Percentiles rank a stretch among this genome's conserved stretches.
Conservation (phyloP, 106 monocot genomes). For the Dendrobium huoshanense region DNA sequence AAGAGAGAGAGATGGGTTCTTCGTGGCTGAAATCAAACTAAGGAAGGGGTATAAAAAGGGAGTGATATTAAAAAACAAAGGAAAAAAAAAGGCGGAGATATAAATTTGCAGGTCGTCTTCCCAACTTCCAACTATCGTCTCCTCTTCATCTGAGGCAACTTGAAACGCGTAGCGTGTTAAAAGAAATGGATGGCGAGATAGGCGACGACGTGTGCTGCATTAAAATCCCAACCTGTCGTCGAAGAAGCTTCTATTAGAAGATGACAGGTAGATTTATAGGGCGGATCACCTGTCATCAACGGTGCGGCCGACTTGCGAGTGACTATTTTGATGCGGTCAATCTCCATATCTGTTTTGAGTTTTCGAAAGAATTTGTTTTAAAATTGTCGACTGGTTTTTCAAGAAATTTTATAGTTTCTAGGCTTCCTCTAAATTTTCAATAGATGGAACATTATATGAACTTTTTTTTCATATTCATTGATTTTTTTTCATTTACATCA, state of each 20-base stretch:
- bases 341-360: too few species aligned
- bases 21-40: not conserved
- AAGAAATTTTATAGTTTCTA: too few species aligned
- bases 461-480: too few species aligned
- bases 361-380: too few species aligned
- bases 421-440: too few species aligned
- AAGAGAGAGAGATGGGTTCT: not conserved
- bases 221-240: not conserved
- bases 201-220: not conserved
- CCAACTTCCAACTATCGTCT: not conserved
- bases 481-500: too few species aligned
- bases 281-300: slow-evolving; percentile 1
- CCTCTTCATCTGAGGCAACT: not conserved
- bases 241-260: not conserved
- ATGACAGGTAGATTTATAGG: not conserved
- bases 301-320: not conserved
- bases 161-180: not conserved
- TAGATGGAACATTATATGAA: too few species aligned
- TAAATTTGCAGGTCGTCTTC: not conserved
- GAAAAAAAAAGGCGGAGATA: not conserved
- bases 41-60: not conserved
- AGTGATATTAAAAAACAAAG: not conserved
- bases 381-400: too few species aligned
- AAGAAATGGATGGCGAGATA: not conserved
- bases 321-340: too few species aligned